Percentiles rank a stretch among this genome's conserved stretches.
Conservation (phyloP, 2,329 filamentous ascomycete species). For the Aspergillus sp. region DNA sequence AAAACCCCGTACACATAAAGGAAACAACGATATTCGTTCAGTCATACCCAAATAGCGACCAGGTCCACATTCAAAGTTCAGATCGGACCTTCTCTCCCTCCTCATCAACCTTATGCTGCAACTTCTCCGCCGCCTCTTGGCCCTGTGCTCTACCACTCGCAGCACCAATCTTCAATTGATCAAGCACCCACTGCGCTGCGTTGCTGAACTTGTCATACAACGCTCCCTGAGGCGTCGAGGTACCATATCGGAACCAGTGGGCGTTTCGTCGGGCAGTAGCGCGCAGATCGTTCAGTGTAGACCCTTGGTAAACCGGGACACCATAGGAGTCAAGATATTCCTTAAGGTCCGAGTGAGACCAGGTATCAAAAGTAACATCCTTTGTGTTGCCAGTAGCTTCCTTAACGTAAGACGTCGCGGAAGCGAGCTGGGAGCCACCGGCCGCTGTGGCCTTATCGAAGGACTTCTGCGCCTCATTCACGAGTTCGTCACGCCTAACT, state of each 20-base stretch:
- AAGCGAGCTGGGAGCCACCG: slow-evolving; percentile 54
- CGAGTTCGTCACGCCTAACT: slow-evolving; percentile 70
- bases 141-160: slow-evolving; percentile 48
- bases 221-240: slow-evolving; percentile 63
- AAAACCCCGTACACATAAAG: slow-evolving; percentile 2
- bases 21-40: neutral
- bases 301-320: slow-evolving; percentile 66
- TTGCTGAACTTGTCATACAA: slow-evolving; percentile 63
- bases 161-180: slow-evolving; percentile 51
- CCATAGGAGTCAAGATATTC: slow-evolving; percentile 78
- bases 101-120: slow-evolving; percentile 49
- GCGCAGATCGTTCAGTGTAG: slow-evolving; percentile 66
- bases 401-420: slow-evolving; percentile 69
- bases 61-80: slow-evolving; percentile 28
- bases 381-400: slow-evolving; percentile 66
- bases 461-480: slow-evolving; percentile 54
- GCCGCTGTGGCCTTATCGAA: slow-evolving; percentile 49
- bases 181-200: slow-evolving; percentile 48
- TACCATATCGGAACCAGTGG: slow-evolving; percentile 76
- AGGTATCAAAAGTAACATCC: slow-evolving; percentile 67
- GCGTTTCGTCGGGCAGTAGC: slow-evolving; percentile 70
- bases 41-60: neutral
- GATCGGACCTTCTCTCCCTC: slow-evolving; percentile 44
- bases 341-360: slow-evolving; percentile 72
- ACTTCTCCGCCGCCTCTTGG: slow-evolving; percentile 48